These are phyloP conservation scores for Podospora comata DNA, from an alignment of 495 filamentous ascomycete species.

Conservation along the genomic window DNA sequence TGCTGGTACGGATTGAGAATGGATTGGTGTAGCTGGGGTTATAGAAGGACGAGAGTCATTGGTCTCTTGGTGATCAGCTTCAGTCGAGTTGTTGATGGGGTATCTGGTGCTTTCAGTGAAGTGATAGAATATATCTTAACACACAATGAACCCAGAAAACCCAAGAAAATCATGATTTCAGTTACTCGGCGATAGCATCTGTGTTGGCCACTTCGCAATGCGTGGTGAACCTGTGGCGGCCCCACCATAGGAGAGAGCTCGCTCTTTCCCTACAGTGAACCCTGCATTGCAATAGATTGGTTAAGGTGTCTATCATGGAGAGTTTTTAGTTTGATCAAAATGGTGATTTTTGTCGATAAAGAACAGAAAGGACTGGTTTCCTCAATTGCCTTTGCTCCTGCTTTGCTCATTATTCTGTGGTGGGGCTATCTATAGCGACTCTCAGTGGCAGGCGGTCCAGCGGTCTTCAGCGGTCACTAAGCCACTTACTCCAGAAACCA, in stretches of 20 bases:
- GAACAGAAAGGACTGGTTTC: neutral
- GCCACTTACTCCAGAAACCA: conserved; percentile 13
- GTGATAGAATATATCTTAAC: neutral
- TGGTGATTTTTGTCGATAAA: neutral
- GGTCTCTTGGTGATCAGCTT: neutral
- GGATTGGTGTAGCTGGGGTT: neutral
- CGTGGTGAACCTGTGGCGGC: neutral
- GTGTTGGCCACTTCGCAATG: neutral
- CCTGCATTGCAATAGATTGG: neutral
- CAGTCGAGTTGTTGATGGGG: neutral
- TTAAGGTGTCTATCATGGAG: no score
- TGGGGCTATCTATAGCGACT: conserved; percentile 15
- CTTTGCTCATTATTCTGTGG: conserved; percentile 13
- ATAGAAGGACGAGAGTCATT: neutral
- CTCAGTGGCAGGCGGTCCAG: neutral
- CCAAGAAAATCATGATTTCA: neutral
- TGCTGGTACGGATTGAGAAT: conserved; percentile 7
- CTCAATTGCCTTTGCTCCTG: neutral
- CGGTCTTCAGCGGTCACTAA: conserved; percentile 8
- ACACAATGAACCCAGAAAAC: no score
- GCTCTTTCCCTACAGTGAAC: neutral
- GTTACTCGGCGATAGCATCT: neutral
- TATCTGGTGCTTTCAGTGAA: neutral
- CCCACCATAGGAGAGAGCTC: neutral
- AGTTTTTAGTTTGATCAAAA: no score